Evolutionary conservation across 306 rosid species (phyloP), one percentile per base, ranked within the genome.

Genomic region (Prunus mira): DNA sequence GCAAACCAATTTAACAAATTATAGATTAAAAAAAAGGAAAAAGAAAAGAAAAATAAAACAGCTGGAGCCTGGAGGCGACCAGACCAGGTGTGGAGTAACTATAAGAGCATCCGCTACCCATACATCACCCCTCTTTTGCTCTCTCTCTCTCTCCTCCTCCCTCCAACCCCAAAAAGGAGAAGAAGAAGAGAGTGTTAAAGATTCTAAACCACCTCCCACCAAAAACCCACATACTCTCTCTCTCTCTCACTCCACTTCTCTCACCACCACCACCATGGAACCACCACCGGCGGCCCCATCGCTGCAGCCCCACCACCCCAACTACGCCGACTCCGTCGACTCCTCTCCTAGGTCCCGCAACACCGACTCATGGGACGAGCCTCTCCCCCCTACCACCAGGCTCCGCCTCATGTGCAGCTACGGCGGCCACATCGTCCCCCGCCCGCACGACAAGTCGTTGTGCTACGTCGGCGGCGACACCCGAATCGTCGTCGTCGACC

Each of bases 391-490:
- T 0, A 72, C 89, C 14, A 79, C 74, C 3, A 80, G 89, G 58
- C 93, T 96, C 67, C 98, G 98, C 10, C 87, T 96, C 3, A 96
- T 96, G 99, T 96, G 99, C 81, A 95, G 98, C 83, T 95, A 89
- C 60, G 97, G 93, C 52, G 98, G 98, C 2, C 97, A 95, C 83
- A 96, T 96, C 82, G 91, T 92, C 19, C 99, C 99, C 2, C 93
- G 99, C 9, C 99, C 99, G 0, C 97, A 91, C 79, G 98, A 92
- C 69, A 95, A 95, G 90, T 88, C 96, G 2, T 92, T 95, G 50
- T 95, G 97, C 79, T 95, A 95, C 80, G 93, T 92, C 49, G 97
- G 98, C 27, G 99, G 99, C 14, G 98, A 92, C 41, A 95, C 98
- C 1, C 89, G 99, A 6, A 92, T 95, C 78, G 82, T 95, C 4